phyloP scores from a whole-genome alignment of 768 basidiomycete species.

The Saitozyma sp. region DNA sequence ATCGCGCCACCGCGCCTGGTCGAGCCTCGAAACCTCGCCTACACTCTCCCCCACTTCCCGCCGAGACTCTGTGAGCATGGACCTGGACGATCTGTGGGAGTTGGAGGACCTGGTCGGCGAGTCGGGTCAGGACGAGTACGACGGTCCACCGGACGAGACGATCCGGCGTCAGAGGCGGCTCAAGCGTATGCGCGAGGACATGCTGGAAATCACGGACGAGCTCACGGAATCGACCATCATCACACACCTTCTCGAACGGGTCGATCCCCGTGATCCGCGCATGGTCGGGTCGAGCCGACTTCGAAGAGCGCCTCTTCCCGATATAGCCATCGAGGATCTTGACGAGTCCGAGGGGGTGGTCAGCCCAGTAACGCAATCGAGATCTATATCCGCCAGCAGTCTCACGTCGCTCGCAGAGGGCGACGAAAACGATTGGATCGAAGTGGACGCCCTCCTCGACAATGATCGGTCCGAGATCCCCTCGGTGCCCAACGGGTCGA shows the following conservation, averaged over 20 bases:
- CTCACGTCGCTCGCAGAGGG: background rate
- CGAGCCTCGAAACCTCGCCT: no score
- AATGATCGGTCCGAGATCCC: background rate
- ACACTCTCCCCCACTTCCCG: background rate
- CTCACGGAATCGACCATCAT: slow-evolving; percentile 36
- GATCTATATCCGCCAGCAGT: background rate
- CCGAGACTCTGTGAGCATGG: slow-evolving; percentile 8
- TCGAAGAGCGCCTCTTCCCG: no score
- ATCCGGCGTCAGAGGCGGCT: slow-evolving; percentile 7
- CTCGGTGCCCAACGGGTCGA: no score
- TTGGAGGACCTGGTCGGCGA: slow-evolving; percentile 41
- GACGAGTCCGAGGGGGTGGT: no score
- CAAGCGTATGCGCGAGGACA: slow-evolving; percentile 16
- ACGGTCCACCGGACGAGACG: slow-evolving; percentile 14
- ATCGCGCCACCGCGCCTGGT: no score
- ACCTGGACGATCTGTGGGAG: slow-evolving; percentile 30
- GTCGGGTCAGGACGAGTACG: slow-evolving; percentile 28
- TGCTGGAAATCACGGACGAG: slow-evolving; percentile 41
- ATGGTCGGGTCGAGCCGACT: background rate
- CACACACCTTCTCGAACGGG: slow-evolving; percentile 18
- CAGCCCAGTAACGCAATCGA: no score
- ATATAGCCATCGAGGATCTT: no score
- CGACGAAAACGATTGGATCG: slow-evolving; percentile 49
- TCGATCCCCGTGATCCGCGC: background rate
- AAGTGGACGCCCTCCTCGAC: slow-evolving; percentile 30